Conservation (phyloP, 208 protist genomes). For the Herpetomonas samuelpessoai region DNA sequence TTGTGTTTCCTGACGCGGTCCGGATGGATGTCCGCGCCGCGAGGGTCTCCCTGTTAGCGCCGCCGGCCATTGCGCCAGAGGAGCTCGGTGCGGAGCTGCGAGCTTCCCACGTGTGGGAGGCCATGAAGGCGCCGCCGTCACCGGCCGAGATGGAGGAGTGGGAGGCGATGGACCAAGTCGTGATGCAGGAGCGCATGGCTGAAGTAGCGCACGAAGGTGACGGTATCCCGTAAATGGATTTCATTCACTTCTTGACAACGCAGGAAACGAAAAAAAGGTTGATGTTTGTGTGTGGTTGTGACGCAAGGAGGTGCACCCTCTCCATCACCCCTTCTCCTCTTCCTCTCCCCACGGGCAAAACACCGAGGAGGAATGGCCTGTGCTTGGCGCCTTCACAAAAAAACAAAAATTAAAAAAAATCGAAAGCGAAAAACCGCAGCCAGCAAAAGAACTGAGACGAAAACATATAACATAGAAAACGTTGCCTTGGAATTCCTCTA, state of each 20-base stretch:
- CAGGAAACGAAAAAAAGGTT: too few relatives aligned
- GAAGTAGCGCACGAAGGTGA: neutral
- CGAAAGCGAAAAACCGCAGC: slow-evolving; percentile 8
- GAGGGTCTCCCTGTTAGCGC: slow-evolving; percentile 24
- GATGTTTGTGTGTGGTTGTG: too few relatives aligned
- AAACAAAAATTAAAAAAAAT: neutral
- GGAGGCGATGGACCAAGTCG: neutral
- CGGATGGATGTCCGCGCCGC: slow-evolving; percentile 13
- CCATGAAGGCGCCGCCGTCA: neutral
- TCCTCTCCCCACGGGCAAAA: slow-evolving; percentile 2
- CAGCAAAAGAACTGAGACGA: too few relatives aligned
- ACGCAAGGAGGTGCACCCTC: neutral
- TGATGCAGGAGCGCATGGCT: neutral
- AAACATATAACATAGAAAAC: neutral
- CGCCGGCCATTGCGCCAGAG: slow-evolving; percentile 4
- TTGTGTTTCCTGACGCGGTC: slow-evolving; percentile 28
- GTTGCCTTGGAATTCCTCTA: too few relatives aligned
- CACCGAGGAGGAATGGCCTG: too few relatives aligned
- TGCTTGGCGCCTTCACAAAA: neutral
- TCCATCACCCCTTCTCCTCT: neutral
- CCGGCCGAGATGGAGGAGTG: neutral
- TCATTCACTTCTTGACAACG: too few relatives aligned
- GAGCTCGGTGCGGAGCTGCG: neutral
- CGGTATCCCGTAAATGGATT: too few relatives aligned
- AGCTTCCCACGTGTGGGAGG: neutral